Percentiles rank a stretch among this genome's conserved stretches.
Evolutionary conservation across 106 monocot genomes (phyloP).

Genomic region (Dioscorea dumetorum): DNA sequence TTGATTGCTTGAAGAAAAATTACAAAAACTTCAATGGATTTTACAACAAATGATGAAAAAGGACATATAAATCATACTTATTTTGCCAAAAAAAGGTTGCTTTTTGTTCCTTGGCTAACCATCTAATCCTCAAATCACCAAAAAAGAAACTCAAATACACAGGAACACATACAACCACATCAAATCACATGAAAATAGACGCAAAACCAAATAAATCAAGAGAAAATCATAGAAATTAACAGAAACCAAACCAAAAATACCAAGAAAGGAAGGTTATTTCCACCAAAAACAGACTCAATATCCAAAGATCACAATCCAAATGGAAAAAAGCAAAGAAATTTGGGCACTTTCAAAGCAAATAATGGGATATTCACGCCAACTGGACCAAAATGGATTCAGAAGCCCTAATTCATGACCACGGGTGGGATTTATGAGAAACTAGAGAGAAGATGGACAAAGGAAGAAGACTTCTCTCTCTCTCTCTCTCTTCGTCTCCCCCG

Average conservation of each 20-base stretch:
- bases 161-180: too few species aligned
- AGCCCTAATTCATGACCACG: background rate
- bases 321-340: background rate
- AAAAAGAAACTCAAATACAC: background rate
- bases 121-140: background rate
- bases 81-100: background rate
- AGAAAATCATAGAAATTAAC: background rate
- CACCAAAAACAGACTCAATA: background rate
- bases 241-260: background rate
- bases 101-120: background rate
- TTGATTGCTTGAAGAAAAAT: background rate
- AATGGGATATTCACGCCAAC: background rate
- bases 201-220: too few species aligned
- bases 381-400: background rate
- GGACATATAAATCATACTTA: background rate
- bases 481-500: background rate
- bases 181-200: too few species aligned
- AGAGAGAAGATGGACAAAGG: background rate
- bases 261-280: too few species aligned
- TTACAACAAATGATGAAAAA: background rate
- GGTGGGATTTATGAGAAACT: background rate
- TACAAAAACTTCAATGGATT: background rate
- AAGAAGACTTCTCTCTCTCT: background rate
- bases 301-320: background rate
- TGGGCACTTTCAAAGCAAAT: background rate